Base-by-base conservation (phyloP, 345 rosid genomes). In the Rhodamnia rubescens region DNA sequence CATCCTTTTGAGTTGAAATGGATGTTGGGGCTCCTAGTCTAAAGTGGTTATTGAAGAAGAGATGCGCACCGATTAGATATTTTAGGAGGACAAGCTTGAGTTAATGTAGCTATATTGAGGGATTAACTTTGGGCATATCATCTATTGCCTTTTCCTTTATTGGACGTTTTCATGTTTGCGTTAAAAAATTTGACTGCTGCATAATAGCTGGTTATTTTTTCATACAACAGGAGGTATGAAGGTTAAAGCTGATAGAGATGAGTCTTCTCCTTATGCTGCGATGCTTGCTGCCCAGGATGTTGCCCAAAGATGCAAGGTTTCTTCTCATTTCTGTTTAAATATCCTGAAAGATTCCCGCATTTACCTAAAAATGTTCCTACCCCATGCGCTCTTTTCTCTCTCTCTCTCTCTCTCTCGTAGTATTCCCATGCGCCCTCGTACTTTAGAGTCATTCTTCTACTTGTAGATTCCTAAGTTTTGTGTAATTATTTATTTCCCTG, bases 221-320 rank as follows among this genome's bases (percentile, higher is more conserved):
- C 32, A 29, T 82, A 56, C 22, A 40, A 26, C 58, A 84, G 85
- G 85, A 16, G 85, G 98, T 21, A 95, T 96, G 98, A 96, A 96
- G 92, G 98, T 96, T 87, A 96, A 96, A 89, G 98, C 98, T 40
- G 98, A 95, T 64, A 92, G 98, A 88, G 98, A 95, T 88, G 98
- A 95, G 86, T 95, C 98, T 49, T 95, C 98, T 51, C 98, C 98
- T 14, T 95, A 95, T 82, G 98, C 98, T 22, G 98, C 98, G 56
- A 94, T 95, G 96, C 98, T 95, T 93, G 98, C 98, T n/a, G 95
- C 98, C 8, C 98, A 95, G 84, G 98, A 95, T 90, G 98, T 95
- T 90, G 55, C 96, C 74, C 92, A 91, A 87, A 87, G 95, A 87
- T 95, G 96, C 96, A 95, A 95, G 98, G 96, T 95, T 44, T 61